Conservation (phyloP, 2,329 filamentous ascomycete species). For the Alternaria postmessia region DNA sequence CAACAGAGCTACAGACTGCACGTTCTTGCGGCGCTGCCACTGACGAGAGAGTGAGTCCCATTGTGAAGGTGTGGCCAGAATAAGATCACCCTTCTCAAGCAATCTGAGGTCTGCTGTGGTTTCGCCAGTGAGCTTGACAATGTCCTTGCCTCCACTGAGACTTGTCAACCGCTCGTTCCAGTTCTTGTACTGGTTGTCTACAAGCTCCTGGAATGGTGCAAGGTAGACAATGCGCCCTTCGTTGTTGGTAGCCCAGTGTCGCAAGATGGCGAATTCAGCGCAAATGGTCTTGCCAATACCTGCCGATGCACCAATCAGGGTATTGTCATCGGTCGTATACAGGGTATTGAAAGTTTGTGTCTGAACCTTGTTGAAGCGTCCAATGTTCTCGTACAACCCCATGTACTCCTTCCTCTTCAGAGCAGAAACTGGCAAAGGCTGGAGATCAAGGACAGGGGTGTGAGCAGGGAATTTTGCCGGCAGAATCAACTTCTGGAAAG, state of each 20-base stretch:
- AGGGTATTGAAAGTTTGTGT: slow-evolving; percentile 96
- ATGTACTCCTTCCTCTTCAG: slow-evolving; percentile 86
- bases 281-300: slow-evolving; percentile 97
- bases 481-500: slow-evolving; percentile 92
- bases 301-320: slow-evolving; percentile 90
- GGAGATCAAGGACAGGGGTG: slow-evolving; percentile 89
- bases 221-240: slow-evolving; percentile 88
- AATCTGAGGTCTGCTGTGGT: slow-evolving; percentile 89
- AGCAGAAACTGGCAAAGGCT: slow-evolving; percentile 87
- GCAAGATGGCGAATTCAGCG: slow-evolving; percentile 89
- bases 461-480: slow-evolving; percentile 96
- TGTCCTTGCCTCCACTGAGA: slow-evolving; percentile 82
- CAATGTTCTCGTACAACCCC: slow-evolving; percentile 81
- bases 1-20: slow-evolving; percentile 88
- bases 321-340: slow-evolving; percentile 89
- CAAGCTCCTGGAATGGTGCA: slow-evolving; percentile 91
- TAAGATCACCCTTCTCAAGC: slow-evolving; percentile 84
- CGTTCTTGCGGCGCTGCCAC: slow-evolving; percentile 96
- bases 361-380: slow-evolving; percentile 95
- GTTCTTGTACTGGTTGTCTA: slow-evolving; percentile 81
- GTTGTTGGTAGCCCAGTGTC: slow-evolving; percentile 79
- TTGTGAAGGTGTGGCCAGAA: slow-evolving; percentile 90
- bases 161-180: slow-evolving; percentile 81
- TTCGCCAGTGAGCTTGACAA: slow-evolving; percentile 93
- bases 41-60: slow-evolving; percentile 97